phyloP scores from a whole-genome alignment of 768 basidiomycete species.

The Boletales sp. region DNA sequence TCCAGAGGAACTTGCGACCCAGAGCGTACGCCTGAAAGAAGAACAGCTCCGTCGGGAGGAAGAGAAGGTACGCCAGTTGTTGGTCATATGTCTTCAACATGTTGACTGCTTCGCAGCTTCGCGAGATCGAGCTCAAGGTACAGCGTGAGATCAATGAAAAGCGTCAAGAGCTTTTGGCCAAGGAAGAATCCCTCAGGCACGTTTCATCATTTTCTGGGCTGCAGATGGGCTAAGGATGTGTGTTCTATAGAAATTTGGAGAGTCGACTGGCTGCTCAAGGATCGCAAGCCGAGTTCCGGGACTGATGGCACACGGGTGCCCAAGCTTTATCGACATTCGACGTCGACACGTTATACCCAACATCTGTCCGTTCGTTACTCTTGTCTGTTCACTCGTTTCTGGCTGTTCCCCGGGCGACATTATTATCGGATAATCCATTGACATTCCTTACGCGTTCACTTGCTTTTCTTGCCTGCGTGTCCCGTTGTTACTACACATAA shows the following conservation, averaged over 20 bases:
- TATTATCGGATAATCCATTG: constrained; percentile 37
- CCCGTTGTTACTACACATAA: constrained; percentile 21
- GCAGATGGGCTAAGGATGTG: not conserved
- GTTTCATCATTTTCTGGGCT: constrained; percentile 14
- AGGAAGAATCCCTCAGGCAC: constrained; percentile 89
- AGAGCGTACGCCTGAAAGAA: constrained; percentile 97
- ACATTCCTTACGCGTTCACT: constrained; percentile 32
- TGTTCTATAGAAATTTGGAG: constrained; percentile 67
- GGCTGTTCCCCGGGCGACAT: constrained; percentile 32
- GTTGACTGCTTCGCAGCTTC: constrained; percentile 50
- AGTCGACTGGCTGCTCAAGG: constrained; percentile 89
- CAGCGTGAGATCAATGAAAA: constrained; percentile 98
- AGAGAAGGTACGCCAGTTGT: constrained; percentile 64
- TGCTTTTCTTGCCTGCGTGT: constrained; percentile 27
- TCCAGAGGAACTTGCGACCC: constrained; percentile 94
- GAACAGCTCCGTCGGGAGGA: constrained; percentile 97
- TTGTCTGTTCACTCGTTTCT: constrained; percentile 35
- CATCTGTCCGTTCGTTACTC: constrained; percentile 32
- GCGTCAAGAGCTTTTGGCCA: constrained; percentile 92
- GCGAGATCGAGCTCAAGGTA: constrained; percentile 97
- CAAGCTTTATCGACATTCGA: constrained; percentile 20
- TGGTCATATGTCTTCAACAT: constrained; percentile 1
- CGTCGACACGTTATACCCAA: constrained; percentile 33
- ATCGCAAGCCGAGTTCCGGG: constrained; percentile 74
- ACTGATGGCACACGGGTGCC: constrained; percentile 38